Evolutionary conservation across 768 basidiomycete genomes (phyloP), one percentile per base, ranked within the genome.

Genomic region (Mycena sanguinolenta): DNA sequence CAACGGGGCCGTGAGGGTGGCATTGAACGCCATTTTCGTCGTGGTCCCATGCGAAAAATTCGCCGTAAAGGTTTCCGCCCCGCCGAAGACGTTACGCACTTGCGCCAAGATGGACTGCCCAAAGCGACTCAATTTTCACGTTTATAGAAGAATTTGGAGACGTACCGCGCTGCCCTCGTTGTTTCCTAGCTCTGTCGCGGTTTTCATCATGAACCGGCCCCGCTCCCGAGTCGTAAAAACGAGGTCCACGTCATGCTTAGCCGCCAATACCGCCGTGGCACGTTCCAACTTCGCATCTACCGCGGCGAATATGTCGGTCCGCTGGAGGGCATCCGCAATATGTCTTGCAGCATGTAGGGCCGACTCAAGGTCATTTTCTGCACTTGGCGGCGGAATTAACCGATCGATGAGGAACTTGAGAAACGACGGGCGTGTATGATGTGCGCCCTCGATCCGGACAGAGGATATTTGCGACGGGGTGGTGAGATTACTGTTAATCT

Each of bases 161-260:
- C 95, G 77, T 77, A 96, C 96, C n/a, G 95, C 96, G 64, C 84
- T 96, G 14, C 95, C 97, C 79, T 98, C 98, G 58, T 91, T 92
- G 69, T 97, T 96, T 4, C 98, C 97, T 8, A 98, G 84, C 76
- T 98, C 96, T 4, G 97, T 98, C 6, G 94, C 87, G 3, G 91
- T 94, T 72, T 93, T 94, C 9, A 97, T 75, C 74, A 87, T 95
- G 73, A 91, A 89, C 42, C 94, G 84, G 7, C 94, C 90, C 65
- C 88, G 88, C 79, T 98, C 97, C 46, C 87, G 84, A 4, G 95
- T 87, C 68, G 88, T 87, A 80, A 97, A 90, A 2, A 97, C 87
- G 42, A 99, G 78, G 75, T 98, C 95, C 14, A 97, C 88, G 71
- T 94, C 93, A 12, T 86, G 87, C 13, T 81, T 79, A 57, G 83